Percentiles rank a stretch among this genome's conserved stretches.
These are phyloP conservation scores for Podaxis mareebaensis DNA, from an alignment of 768 basidiomycete species.

Conservation along the genomic window DNA sequence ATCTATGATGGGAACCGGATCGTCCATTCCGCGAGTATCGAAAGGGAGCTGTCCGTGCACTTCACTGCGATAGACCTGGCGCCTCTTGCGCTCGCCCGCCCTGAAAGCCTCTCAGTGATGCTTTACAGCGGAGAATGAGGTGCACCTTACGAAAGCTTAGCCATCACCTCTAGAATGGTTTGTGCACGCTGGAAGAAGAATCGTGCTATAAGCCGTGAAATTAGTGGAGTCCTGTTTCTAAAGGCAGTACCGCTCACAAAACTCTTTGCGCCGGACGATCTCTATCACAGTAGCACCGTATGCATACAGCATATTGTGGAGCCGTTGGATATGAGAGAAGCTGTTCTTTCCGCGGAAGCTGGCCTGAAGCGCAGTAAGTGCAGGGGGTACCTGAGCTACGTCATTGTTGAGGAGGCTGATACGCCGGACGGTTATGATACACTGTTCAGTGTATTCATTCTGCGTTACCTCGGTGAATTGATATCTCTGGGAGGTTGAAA, in stretches of 20 bases:
- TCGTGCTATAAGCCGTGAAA: constrained; percentile 43
- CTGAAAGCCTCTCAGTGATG: constrained; percentile 34
- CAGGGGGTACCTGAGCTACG: constrained; percentile 70
- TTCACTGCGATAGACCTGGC: constrained; percentile 84
- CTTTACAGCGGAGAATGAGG: neutral
- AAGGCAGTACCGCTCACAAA: constrained; percentile 50
- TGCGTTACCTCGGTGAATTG: constrained; percentile 35
- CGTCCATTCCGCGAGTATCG: constrained; percentile 78
- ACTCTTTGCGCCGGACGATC: constrained; percentile 88
- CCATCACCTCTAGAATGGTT: constrained; percentile 83
- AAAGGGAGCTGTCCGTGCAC: constrained; percentile 88
- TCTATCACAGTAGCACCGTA: constrained; percentile 92
- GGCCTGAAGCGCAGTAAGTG: constrained; percentile 63
- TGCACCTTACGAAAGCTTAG: constrained; percentile 76
- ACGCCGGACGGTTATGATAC: constrained; percentile 64
- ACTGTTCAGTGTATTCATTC: constrained; percentile 74
- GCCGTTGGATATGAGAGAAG: constrained; percentile 87
- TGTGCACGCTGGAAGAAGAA: constrained; percentile 84
- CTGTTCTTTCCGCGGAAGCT: constrained; percentile 76
- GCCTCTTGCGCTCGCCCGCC: constrained; percentile 75
- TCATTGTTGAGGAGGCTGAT: constrained; percentile 83
- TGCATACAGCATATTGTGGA: constrained; percentile 89
- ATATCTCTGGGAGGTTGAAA: neutral
- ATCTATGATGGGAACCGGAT: constrained; percentile 76
- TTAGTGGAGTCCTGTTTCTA: neutral